Conservation (phyloP, 1,139 yeast genomes). For the Magnusiomyces suaveolens region DNA sequence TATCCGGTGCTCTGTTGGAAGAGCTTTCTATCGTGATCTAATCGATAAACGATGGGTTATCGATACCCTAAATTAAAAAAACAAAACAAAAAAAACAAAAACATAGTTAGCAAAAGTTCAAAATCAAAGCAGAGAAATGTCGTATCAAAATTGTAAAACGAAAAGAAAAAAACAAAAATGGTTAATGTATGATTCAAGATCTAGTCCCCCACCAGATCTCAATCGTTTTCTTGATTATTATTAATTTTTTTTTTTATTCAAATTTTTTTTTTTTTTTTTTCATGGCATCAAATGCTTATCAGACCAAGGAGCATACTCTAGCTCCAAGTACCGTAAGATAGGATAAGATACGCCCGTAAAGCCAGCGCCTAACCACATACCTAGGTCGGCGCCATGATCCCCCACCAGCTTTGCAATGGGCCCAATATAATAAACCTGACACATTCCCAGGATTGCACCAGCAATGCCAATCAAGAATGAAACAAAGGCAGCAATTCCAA, state of each 20-base stretch:
- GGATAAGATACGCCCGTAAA: conserved; percentile 62
- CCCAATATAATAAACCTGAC: conserved; percentile 68
- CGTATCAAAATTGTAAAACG: too few relatives aligned
- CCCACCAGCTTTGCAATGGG: conserved; percentile 55
- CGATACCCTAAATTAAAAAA: too few relatives aligned
- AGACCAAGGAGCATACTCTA: conserved; percentile 29
- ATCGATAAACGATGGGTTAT: too few relatives aligned
- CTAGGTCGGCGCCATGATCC: conserved; percentile 61
- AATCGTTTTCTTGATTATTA: too few relatives aligned
- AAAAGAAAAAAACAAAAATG: too few relatives aligned
- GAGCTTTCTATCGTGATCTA: too few relatives aligned
- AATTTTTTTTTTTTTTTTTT: neutral
- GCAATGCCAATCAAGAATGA: conserved; percentile 56
- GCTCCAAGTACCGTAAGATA: conserved; percentile 50
- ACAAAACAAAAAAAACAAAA: too few relatives aligned
- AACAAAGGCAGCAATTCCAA: conserved; percentile 53
- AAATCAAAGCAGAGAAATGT: too few relatives aligned
- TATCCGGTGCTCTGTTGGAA: too few relatives aligned
- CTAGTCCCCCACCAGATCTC: too few relatives aligned
- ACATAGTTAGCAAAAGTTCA: too few relatives aligned
- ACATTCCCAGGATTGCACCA: conserved; percentile 77
- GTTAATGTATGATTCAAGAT: too few relatives aligned
- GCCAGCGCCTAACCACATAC: conserved; percentile 72
- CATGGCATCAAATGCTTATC: conserved; percentile 9
- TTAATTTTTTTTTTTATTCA: neutral